Percentiles rank a stretch among this genome's conserved stretches.
Conservation (phyloP, 129 eudicot genomes). For the Flaveria ramosissima region DNA sequence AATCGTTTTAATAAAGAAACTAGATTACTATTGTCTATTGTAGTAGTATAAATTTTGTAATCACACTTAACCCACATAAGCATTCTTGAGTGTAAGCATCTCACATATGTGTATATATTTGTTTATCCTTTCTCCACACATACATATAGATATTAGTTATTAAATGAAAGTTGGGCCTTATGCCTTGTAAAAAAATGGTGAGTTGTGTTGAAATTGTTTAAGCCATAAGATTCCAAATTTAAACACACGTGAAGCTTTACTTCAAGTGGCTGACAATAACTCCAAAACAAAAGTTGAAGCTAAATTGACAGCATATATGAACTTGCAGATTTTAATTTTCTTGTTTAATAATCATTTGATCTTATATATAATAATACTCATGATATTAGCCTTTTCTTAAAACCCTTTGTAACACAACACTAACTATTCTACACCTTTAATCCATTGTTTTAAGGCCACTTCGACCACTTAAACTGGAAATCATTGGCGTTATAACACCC, state of each 20-base stretch:
- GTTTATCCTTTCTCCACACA: neutral
- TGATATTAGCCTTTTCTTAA: neutral
- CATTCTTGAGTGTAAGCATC: neutral
- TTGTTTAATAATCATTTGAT: neutral
- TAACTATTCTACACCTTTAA: neutral
- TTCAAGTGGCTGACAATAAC: constrained; percentile 11
- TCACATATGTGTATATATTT: neutral
- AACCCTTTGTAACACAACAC: neutral
- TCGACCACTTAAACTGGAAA: neutral
- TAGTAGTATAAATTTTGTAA: no score
- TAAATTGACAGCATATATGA: constrained; percentile 14
- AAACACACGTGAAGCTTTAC: neutral
- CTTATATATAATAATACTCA: neutral
- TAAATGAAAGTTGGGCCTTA: neutral
- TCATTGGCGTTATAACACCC: neutral
- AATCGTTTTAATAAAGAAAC: no score
- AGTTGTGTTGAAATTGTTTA: neutral
- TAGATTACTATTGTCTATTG: neutral
- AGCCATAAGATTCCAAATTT: neutral
- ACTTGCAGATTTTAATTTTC: neutral
- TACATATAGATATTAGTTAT: neutral
- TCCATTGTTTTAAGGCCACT: neutral
- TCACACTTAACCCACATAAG: neutral
- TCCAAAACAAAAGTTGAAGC: constrained; percentile 11
- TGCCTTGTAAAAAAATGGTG: neutral